These are phyloP conservation scores for Pestalotiopsis sp. DNA, from an alignment of 2,329 filamentous ascomycete genomes.

Conservation along the genomic window DNA sequence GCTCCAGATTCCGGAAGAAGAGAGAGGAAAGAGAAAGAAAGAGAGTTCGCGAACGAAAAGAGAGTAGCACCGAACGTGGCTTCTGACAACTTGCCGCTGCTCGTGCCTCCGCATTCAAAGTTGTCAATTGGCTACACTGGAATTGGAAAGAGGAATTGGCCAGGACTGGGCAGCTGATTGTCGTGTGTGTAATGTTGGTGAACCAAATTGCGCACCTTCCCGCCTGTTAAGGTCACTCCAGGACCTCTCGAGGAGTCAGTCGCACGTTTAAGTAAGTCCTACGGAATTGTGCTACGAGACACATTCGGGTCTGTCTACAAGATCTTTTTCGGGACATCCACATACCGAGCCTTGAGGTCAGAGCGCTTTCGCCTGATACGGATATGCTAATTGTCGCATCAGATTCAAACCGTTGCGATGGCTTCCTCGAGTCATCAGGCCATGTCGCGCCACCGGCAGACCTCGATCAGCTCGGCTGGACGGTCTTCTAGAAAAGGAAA, in stretches of 20 bases:
- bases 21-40: neutral
- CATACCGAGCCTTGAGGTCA: neutral
- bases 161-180: slow-evolving; percentile 41
- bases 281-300: slow-evolving; percentile 3
- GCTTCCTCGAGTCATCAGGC: slow-evolving; percentile 51
- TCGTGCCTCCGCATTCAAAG: slow-evolving; percentile 20
- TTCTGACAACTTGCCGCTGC: slow-evolving; percentile 23
- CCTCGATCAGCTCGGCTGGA: slow-evolving; percentile 58
- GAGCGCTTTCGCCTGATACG: neutral
- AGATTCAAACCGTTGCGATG: slow-evolving; percentile 50
- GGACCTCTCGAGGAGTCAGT: slow-evolving; percentile 34
- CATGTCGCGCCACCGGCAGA: slow-evolving; percentile 59
- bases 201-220: slow-evolving; percentile 42
- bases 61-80: slow-evolving; percentile 27
- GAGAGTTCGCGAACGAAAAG: slow-evolving; percentile 14
- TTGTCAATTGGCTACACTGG: slow-evolving; percentile 24
- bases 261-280: slow-evolving; percentile 32
- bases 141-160: slow-evolving; percentile 26
- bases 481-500: slow-evolving; percentile 52
- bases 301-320: slow-evolving; percentile 17
- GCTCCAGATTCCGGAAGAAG: neutral
- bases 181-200: slow-evolving; percentile 46
- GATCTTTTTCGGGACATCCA: slow-evolving; percentile 5
- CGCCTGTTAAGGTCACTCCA: slow-evolving; percentile 40
- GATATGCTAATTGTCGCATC: slow-evolving; percentile 24